phyloP scores from a whole-genome alignment of 2,329 filamentous ascomycete genomes.

The Nemania sp. region DNA sequence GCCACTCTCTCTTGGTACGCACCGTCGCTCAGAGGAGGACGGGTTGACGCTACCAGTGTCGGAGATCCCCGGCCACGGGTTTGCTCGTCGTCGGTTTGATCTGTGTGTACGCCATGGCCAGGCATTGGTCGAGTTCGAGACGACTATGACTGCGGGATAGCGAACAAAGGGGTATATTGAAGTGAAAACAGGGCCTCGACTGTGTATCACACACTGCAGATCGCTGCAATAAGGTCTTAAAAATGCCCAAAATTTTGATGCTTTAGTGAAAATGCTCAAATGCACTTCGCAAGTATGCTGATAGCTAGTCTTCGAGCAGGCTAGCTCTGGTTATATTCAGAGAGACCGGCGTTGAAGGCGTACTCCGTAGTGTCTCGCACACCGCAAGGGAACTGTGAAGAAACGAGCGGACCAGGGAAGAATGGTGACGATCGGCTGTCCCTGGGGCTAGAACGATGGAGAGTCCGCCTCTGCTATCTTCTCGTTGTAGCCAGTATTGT shows the following conservation, averaged over 20 bases:
- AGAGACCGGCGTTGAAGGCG: too few species aligned
- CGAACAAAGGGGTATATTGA: background rate
- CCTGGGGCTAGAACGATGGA: background rate
- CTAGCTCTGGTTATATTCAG: background rate
- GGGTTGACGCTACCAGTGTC: background rate
- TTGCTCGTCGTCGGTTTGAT: too few species aligned
- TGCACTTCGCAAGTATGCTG: background rate
- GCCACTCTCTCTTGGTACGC: background rate
- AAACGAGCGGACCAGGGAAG: background rate
- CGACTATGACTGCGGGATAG: background rate
- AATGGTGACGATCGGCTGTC: too few species aligned
- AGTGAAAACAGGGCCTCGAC: background rate
- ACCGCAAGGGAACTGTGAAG: background rate
- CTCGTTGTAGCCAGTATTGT: background rate
- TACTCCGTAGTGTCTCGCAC: background rate
- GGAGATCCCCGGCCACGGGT: background rate
- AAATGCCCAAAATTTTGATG: background rate
- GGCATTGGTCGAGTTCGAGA: constrained; percentile 1
- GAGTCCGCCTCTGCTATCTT: background rate
- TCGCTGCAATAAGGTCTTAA: background rate
- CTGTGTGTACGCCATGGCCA: background rate
- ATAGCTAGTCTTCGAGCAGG: background rate
- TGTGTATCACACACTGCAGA: background rate
- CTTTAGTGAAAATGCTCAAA: background rate
- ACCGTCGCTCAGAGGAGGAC: too few species aligned